These are phyloP conservation scores for Helianthus tuberosus DNA, from an alignment of 129 eudicot genomes.

Conservation along the genomic window DNA sequence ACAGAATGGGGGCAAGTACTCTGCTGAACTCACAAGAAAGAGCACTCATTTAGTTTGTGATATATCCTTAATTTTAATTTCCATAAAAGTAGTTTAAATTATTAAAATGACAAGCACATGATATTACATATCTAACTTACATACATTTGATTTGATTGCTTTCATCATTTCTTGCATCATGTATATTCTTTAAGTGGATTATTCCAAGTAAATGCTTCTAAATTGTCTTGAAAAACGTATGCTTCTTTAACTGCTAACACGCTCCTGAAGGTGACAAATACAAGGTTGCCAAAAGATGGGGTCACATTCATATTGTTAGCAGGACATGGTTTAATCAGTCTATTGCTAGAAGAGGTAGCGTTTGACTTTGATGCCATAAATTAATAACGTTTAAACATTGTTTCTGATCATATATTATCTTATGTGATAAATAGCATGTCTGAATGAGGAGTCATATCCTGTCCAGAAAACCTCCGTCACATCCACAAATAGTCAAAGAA, in stretches of 20 bases:
- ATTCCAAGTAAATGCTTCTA: conserved; percentile 14
- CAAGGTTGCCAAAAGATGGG: conserved; percentile 92
- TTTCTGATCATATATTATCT: conserved; percentile 23
- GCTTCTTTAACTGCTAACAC: conserved; percentile 62
- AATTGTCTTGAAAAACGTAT: conserved; percentile 7
- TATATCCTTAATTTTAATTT: conserved; percentile 65
- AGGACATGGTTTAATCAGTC: conserved; percentile 91
- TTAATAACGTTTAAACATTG: conserved; percentile 2
- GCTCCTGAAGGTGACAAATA: conserved; percentile 97
- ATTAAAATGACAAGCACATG: conserved; percentile 4
- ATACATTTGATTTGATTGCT: conserved; percentile 6
- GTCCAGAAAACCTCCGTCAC: conserved; percentile 52
- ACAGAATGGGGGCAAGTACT: conserved; percentile 90
- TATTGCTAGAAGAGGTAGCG: conserved; percentile 84
- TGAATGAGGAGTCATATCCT: conserved; percentile 83
- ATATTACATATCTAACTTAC: background rate
- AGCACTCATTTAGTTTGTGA: conserved; percentile 89
- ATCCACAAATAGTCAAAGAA: conserved; percentile 41
- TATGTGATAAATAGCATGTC: conserved; percentile 61
- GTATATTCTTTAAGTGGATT: conserved; percentile 12
- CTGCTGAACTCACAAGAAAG: conserved; percentile 82
- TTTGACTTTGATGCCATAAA: background rate
- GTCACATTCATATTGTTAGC: conserved; percentile 61
- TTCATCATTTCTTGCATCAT: conserved; percentile 15
- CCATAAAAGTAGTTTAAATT: conserved; percentile 1